Evolutionary conservation across 73 alveolate species (phyloP), one percentile per base, ranked within the genome.

Genomic region (Tetrahymena malaccensis): DNA sequence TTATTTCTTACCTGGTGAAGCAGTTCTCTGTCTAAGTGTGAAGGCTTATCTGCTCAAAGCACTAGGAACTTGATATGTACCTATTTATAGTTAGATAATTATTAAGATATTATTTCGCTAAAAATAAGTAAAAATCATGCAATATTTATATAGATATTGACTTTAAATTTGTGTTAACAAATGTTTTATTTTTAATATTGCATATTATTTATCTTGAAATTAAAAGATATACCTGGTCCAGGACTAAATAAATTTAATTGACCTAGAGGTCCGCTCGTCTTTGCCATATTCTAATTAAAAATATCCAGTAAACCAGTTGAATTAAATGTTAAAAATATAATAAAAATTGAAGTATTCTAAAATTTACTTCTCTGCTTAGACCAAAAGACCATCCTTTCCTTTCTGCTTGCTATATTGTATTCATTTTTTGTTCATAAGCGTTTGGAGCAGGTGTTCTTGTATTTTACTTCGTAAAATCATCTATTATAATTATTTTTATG

Each of bases 361-460:
- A 38, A 43, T 8, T 35, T 95, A 95, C 97, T 27, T 95, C 97
- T 85, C 97, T 43, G 38, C 97, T 94, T 3, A 95, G 94, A 27
- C 95, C 94, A 94, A 95, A 84, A 10, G 97, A 85, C 97, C 97
- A 95, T 10, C 97, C 97, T 43, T 85, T 95, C 17, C 34, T 85
- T 34, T 34, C 44, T n/a, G 43, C 94, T 31, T 43, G 94, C 93
- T 21, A 38, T 34, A 43, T 43, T 37, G 89, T 43, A 93, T 93
- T 93, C 89, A 43, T 83, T 85, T 93, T 89, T 95, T 12, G 89
- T 44, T 95, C n/a, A 95, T 95, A 95, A 34, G 44, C 34, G 25
- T 95, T 95, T 7, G 97, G 97, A 22, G 94, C 97, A 22, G 97
- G 97, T n/a, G 97, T 95, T 34, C 55, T 95, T 31, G 94, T 95